Evolutionary conservation across 805 yeast species (phyloP).

Genomic region (Kluyveromyces aestuarii): DNA sequence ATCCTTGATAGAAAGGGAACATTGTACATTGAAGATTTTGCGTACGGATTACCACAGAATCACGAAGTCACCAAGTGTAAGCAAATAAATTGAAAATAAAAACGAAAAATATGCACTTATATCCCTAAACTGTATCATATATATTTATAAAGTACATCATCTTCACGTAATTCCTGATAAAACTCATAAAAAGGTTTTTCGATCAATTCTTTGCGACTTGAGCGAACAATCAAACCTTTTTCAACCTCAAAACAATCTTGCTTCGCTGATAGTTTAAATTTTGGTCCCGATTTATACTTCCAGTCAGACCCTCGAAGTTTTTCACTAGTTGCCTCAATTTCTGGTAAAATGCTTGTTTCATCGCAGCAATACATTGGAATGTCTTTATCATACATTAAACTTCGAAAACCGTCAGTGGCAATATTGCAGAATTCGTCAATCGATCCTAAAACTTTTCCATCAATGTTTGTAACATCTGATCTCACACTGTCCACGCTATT

Average conservation of each 20-base stretch:
- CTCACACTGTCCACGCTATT: slow-evolving; percentile 67
- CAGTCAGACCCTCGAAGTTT: slow-evolving; percentile 57
- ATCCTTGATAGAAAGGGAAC: slow-evolving; percentile 76
- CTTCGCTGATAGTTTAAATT: slow-evolving; percentile 45
- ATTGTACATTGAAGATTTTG: slow-evolving; percentile 74
- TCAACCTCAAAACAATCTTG: slow-evolving; percentile 38
- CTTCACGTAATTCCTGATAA: background rate
- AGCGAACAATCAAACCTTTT: slow-evolving; percentile 33
- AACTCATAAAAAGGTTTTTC: slow-evolving; percentile 15
- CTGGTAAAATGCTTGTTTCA: slow-evolving; percentile 24
- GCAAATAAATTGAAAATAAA: slow-evolving; percentile 31
- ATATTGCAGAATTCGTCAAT: slow-evolving; percentile 25
- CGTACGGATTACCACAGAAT: slow-evolving; percentile 72
- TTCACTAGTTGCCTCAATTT: slow-evolving; percentile 32
- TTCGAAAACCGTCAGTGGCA: slow-evolving; percentile 19
- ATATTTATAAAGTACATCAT: background rate
- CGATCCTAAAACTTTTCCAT: slow-evolving; percentile 34
- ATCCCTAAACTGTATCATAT: background rate
- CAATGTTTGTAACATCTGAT: slow-evolving; percentile 67
- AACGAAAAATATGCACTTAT: background rate
- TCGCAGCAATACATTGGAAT: slow-evolving; percentile 24
- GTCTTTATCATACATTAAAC: slow-evolving; percentile 16
- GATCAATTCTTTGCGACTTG: slow-evolving; percentile 6
- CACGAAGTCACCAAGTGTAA: slow-evolving; percentile 60
- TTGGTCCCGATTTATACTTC: slow-evolving; percentile 71